phyloP scores from a whole-genome alignment of 139 green algal species.

The Protoeuglena noctilucae region DNA sequence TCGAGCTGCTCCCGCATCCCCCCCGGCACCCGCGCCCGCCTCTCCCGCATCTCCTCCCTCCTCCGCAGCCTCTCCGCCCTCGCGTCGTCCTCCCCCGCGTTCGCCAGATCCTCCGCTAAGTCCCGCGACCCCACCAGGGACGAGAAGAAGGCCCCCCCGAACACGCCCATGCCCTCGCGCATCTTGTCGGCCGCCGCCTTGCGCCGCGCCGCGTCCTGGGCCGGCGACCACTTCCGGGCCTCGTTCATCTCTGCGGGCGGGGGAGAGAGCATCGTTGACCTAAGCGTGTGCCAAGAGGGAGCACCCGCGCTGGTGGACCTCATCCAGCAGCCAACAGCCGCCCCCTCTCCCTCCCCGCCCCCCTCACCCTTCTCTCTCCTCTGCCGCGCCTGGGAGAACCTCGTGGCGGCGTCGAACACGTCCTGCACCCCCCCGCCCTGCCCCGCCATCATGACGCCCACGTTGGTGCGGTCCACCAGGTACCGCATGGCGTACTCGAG shows the following conservation, averaged over 20 bases:
- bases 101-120: not conserved
- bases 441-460: not conserved
- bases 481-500: constrained; percentile 7
- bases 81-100: not conserved
- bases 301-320: too few relatives aligned
- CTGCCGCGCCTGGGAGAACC: not conserved
- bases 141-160: too few relatives aligned
- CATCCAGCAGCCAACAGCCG: too few relatives aligned
- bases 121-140: too few relatives aligned
- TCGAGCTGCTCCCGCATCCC: not conserved
- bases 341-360: too few relatives aligned
- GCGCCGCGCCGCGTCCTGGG: not conserved
- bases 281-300: too few relatives aligned
- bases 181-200: not conserved
- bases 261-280: too few relatives aligned
- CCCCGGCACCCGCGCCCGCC: too few relatives aligned
- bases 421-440: not conserved
- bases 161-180: not conserved
- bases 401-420: not conserved
- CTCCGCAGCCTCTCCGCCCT: not conserved
- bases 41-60: not conserved
- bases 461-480: not conserved
- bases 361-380: not conserved
- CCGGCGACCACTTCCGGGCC: not conserved
- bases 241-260: too few relatives aligned